Evolutionary conservation across 192 early-diverging fungal genomes (phyloP).

Genomic region (Pecoramyces ruminantium): DNA sequence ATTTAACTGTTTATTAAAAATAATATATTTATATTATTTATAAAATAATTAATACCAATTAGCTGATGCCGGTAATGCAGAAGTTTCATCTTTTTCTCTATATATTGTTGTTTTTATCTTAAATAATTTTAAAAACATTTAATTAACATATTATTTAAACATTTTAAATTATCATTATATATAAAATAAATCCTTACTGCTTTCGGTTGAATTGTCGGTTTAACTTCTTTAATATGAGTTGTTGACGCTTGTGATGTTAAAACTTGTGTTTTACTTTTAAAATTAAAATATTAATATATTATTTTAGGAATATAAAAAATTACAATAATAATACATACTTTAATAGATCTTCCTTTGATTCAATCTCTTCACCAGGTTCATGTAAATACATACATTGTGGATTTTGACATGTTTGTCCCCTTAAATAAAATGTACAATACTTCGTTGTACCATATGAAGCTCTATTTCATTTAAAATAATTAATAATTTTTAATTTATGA

Average conservation of each 20-base stretch:
- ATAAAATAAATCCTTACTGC: not conserved
- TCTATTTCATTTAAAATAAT: conserved; percentile 12
- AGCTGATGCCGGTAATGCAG: not conserved
- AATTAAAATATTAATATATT: not conserved
- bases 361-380: conserved; percentile 80
- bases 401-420: conserved; percentile 80
- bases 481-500: not conserved
- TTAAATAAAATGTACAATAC: conserved; percentile 92
- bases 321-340: not conserved
- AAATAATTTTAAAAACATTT: not conserved
- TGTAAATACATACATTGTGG: conserved; percentile 91
- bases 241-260: not conserved
- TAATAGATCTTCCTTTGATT: conserved; percentile 63
- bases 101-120: not conserved
- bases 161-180: too few relatives aligned
- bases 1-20: too few relatives aligned
- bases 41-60: too few relatives aligned
- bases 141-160: too few relatives aligned
- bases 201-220: not conserved
- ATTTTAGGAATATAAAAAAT: too few relatives aligned
- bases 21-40: too few relatives aligned
- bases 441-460: conserved; percentile 96
- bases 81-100: not conserved
- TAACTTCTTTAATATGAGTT: not conserved
- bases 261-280: not conserved